Base-by-base conservation (phyloP, 2,329 filamentous ascomycete genomes). In the Plectosphaerella cucumerina region DNA sequence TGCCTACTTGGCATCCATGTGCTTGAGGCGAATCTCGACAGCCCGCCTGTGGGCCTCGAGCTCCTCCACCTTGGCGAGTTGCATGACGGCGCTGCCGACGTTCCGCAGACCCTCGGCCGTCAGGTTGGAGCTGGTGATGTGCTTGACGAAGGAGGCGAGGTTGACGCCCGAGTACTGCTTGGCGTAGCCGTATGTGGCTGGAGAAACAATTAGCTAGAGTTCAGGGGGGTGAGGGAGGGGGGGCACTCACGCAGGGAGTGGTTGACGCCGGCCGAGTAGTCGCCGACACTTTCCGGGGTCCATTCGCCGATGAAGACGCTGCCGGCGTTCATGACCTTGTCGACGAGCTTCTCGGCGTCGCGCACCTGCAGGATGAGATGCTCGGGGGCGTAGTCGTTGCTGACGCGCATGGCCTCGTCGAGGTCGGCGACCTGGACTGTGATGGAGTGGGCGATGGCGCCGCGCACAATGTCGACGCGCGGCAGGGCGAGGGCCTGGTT, bases 101-200 rank as follows among this genome's bases (percentile, higher is more conserved):
- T 95, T 94, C 60, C 81, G 80, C 55, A 99, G 75, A 20, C 94
- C 94, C 62, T 96, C 81, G 17, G 85, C 82, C 1, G 90, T 96
- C 55, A 99, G 78, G 68, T 96, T 89, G 1, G 91, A 90, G 73
- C 89, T 94, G 35, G 94, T 99, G 64, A 99, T 97, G 76, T 97
- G 91, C 76, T 99, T 99, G 68, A 96, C 82, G 72, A 97, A 99
- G 3, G 93, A 97, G 31, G 84, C 90, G 6, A 99, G 81, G 69
- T 96, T 99, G 64, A 99, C 94, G 48, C 94, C 94, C 6, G 91
- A 97, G 75, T 99, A 99, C 70, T 99, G 94, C 73, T 96, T 96
- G 46, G 94, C 94, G 63, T 96, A 99, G 39, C 94, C 94, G 65
- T 97, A 99, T 0, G 94, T 99, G 48, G 94, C 91, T 96, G 59